Base-by-base conservation (phyloP, 352 stramenopile genomes). In the Pythium chondricola region DNA sequence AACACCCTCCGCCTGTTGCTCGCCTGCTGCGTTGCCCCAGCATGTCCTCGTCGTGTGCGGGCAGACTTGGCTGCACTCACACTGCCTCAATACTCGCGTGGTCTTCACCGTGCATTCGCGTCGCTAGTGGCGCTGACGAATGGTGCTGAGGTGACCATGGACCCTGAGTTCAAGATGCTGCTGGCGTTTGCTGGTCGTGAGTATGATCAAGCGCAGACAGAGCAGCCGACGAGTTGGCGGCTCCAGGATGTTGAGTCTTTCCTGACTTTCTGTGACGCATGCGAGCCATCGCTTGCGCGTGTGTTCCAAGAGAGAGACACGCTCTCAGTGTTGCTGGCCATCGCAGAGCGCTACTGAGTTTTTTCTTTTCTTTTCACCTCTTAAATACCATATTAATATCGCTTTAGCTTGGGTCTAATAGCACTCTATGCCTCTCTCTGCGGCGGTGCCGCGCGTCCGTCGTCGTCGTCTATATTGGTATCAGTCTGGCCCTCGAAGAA, bases 291-390 rank as follows among this genome's bases (percentile, higher is more conserved):
- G 13, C 46, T 83, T 27, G 46, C 59, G 2, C 30, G 44, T 2
- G 54, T 62, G 24, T 77, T 84, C 41, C 37, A 66, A 29, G 57
- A 83, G 14, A 48, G 48, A n/a, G 71, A 85, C 35, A 63, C 69
- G 10, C 54, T 81, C 18, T 60, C 69, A 20, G 65, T 63, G 22
- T 45, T 81, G 3, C 33, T 62, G 4, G 43, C 71, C 20, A n/a
- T n/a, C n/a, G n/a, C n/a, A n/a, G n/a, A n/a, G n/a, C n/a, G n/a
- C n/a, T n/a, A n/a, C n/a, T n/a, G n/a, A n/a, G n/a, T n/a, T n/a
- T n/a, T n/a, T n/a, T n/a, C n/a, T n/a, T n/a, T n/a, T n/a, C n/a
- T n/a, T n/a, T n/a, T n/a, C n/a, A n/a, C n/a, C n/a, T n/a, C n/a
- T n/a, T n/a, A n/a, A n/a, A n/a, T n/a, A n/a, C n/a, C n/a, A n/a